Evolutionary conservation across 2,329 filamentous ascomycete genomes (phyloP).

Genomic region (Fusarium mundagurra): DNA sequence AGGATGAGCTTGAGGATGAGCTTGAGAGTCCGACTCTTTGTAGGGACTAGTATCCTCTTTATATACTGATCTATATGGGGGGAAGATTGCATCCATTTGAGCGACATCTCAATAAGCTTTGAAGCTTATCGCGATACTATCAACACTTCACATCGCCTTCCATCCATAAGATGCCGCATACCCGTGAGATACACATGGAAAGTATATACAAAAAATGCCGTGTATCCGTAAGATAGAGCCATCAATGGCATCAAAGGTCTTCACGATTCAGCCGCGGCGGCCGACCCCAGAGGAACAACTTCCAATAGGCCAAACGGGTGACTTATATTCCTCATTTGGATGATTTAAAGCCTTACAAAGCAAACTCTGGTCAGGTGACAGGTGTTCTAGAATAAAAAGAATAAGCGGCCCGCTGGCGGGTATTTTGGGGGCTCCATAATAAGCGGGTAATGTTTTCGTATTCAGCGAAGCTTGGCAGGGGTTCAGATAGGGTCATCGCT

Average conservation of each 20-base stretch:
- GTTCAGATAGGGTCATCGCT: not conserved
- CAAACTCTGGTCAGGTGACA: not conserved
- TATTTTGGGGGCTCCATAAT: not conserved
- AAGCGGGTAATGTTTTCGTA: not conserved
- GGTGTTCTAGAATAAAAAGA: not conserved
- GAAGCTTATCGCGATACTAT: not conserved
- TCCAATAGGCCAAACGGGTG: not conserved
- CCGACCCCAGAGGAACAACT: not conserved
- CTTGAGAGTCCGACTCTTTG: not conserved
- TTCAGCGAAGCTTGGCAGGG: not conserved
- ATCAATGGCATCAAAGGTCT: accelerated
- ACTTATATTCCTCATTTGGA: not conserved
- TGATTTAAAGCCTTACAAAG: not conserved
- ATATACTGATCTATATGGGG: not conserved
- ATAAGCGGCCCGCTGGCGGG: not conserved
- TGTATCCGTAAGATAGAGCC: not conserved
- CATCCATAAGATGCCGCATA: not conserved
- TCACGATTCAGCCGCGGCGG: not conserved
- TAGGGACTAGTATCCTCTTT: not conserved
- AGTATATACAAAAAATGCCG: not conserved
- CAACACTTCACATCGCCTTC: accelerated
- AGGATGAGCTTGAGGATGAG: not conserved
- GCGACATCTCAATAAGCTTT: too few species aligned
- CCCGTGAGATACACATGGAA: not conserved
- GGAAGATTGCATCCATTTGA: accelerated